A percentile compares a stretch with the other conserved stretches of the same genome.
phyloP scores from a whole-genome alignment of 108 stramenopile species.

The Skeletonema costatum region DNA sequence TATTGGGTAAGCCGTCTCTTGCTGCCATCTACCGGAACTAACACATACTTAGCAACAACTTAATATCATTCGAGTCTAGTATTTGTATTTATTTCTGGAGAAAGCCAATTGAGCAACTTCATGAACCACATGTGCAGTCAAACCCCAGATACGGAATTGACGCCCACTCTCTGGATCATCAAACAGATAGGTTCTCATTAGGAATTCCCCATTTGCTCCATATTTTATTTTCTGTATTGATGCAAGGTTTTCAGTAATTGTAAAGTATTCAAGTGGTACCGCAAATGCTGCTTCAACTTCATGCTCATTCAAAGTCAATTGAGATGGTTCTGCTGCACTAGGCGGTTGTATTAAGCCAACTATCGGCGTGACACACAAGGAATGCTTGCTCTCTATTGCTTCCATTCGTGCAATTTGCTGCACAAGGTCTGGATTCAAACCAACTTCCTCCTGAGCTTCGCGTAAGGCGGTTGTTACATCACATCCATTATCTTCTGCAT shows the following conservation, averaged over 20 bases:
- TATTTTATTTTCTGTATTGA: slow-evolving; percentile 29
- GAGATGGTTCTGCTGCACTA: slow-evolving; percentile 32
- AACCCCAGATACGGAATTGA: slow-evolving; percentile 61
- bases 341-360: slow-evolving; percentile 43
- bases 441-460: slow-evolving; percentile 75
- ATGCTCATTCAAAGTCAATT: slow-evolving; percentile 40
- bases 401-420: slow-evolving; percentile 45
- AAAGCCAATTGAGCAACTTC: slow-evolving; percentile 52
- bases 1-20: not conserved
- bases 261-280: slow-evolving; percentile 58
- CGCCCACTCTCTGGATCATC: slow-evolving; percentile 25
- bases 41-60: not conserved
- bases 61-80: not conserved
- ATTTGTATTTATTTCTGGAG: not conserved
- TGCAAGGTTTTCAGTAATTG: slow-evolving; percentile 23
- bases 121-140: slow-evolving; percentile 70
- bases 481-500: slow-evolving; percentile 54
- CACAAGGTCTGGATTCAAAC: slow-evolving; percentile 44
- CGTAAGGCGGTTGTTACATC: slow-evolving; percentile 65
- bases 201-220: slow-evolving; percentile 44
- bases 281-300: slow-evolving; percentile 77
- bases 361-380: slow-evolving; percentile 70
- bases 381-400: slow-evolving; percentile 50
- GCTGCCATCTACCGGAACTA: not conserved
- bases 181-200: slow-evolving; percentile 52